phyloP scores from a whole-genome alignment of 192 early-diverging fungal genomes.

The Rhizoclosmatium globosum region DNA sequence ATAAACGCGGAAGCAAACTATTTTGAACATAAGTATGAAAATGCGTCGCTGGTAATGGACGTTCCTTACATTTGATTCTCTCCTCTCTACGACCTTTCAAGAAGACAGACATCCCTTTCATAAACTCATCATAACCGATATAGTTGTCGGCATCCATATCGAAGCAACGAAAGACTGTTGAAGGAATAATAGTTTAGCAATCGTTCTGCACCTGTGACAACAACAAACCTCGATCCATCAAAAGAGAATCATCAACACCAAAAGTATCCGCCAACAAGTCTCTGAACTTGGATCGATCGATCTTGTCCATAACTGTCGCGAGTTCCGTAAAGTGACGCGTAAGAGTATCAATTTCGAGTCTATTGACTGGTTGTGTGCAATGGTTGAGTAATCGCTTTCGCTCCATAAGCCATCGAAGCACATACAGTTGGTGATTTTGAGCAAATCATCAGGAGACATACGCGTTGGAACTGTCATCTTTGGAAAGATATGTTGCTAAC shows the following conservation, averaged over 20 bases:
- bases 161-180: slow-evolving; percentile 66
- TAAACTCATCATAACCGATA: slow-evolving; percentile 64
- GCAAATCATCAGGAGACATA: slow-evolving; percentile 42
- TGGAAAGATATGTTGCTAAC: background rate
- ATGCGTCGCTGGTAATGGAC: background rate
- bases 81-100: slow-evolving; percentile 63
- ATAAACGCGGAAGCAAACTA: slow-evolving; percentile 70
- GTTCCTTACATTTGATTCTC: slow-evolving; percentile 53
- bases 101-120: slow-evolving; percentile 65
- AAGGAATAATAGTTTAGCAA: background rate
- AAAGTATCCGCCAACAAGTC: slow-evolving; percentile 67
- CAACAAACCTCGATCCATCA: slow-evolving; percentile 66
- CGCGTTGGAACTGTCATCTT: slow-evolving; percentile 23
- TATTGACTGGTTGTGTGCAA: slow-evolving; percentile 44
- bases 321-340: slow-evolving; percentile 51
- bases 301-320: slow-evolving; percentile 55
- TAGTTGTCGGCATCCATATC: slow-evolving; percentile 69
- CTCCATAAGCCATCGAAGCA: background rate
- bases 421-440: slow-evolving; percentile 48
- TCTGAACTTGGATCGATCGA: slow-evolving; percentile 63
- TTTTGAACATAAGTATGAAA: slow-evolving; percentile 2
- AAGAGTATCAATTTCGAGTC: slow-evolving; percentile 56
- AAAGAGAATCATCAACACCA: slow-evolving; percentile 65
- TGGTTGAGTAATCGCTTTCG: background rate
- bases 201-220: background rate